Evolutionary conservation across 2,329 filamentous ascomycete species (phyloP), one percentile per base, ranked within the genome.

Genomic region (Ceratocystis albifundus): DNA sequence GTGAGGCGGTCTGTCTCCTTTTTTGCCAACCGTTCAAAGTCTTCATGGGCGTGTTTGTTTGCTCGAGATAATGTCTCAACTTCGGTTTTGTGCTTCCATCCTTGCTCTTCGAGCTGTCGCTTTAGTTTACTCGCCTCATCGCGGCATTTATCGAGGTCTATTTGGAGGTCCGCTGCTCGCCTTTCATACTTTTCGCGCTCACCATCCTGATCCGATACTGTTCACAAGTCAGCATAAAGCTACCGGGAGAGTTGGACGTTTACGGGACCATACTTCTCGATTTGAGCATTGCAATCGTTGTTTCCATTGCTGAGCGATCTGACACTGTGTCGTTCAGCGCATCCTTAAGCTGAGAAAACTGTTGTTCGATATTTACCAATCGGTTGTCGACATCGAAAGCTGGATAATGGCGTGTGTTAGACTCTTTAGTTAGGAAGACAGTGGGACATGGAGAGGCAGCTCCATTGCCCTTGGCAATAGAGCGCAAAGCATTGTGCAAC

Each of bases 311-410:
- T 66, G 83, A 86, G 71, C 84, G 86, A 65, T 90, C 86, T 50
- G 81, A 82, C 10, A 87, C 81, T 25, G 88, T 86, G 41, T 82
- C 81, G 67, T 85, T 84, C 73, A 96, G 84, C 69, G 88, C 86
- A 67, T 87, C 81, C 72, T 88, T 87, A 69, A 97, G 80, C 68
- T 82, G 79, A 61, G 82, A 81, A 73, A 90, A 90, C 71, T 93
- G 81, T 20, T 80, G 79, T 71, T 96, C 89, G 76, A 96, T 87
- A 68, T 85, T 82, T 69, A 86, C 85, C 70, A 96, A 82, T 41
- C 87, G 85, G 69, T 84, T 84, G 71, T 91, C 87, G 70, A 91
- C 85, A 74, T 96, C 90, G 82, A 88, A 93, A 72, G 83, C 88
- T 89, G 82, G 69, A 76, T 79, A 83, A 44, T 74, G 75, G 71